Evolutionary conservation across 805 yeast species (phyloP).

Genomic region (Candida namnaoensis): DNA sequence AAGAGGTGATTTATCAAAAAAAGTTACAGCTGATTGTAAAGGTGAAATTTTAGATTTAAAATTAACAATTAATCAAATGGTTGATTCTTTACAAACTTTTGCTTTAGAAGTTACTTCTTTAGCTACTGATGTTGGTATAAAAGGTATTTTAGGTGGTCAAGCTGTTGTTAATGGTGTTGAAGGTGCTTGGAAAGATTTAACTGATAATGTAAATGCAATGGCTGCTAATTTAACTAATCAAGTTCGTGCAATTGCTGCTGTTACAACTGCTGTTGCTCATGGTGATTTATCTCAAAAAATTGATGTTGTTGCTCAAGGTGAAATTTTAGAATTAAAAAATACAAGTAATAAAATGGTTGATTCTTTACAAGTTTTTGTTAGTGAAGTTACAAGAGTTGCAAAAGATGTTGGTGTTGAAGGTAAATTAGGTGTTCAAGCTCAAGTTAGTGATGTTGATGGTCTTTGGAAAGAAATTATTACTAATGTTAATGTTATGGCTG

Average conservation of each 20-base stretch:
- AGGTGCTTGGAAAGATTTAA: constrained; percentile 87
- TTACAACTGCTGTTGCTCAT: constrained; percentile 90
- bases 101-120: constrained; percentile 85
- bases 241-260: constrained; percentile 88
- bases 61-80: constrained; percentile 86
- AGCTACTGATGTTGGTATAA: constrained; percentile 89
- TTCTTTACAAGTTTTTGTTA: constrained; percentile 77
- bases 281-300: constrained; percentile 88
- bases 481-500: constrained; percentile 89
- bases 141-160: constrained; percentile 87
- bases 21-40: constrained; percentile 84
- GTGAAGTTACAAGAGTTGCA: constrained; percentile 85
- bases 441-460: constrained; percentile 85
- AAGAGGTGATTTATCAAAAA: constrained; percentile 78
- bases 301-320: constrained; percentile 87
- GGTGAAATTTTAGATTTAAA: constrained; percentile 84
- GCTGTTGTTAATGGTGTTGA: constrained; percentile 88
- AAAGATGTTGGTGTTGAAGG: constrained; percentile 92
- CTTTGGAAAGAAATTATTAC: constrained; percentile 88
- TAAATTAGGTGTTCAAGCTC: constrained; percentile 87
- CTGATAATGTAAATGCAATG: constrained; percentile 89
- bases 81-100: constrained; percentile 80
- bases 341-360: constrained; percentile 94
- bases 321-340: constrained; percentile 73
- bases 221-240: constrained; percentile 86